Conservation (phyloP, 2,329 filamentous ascomycete species). For the Arthrobotrys musiformis region DNA sequence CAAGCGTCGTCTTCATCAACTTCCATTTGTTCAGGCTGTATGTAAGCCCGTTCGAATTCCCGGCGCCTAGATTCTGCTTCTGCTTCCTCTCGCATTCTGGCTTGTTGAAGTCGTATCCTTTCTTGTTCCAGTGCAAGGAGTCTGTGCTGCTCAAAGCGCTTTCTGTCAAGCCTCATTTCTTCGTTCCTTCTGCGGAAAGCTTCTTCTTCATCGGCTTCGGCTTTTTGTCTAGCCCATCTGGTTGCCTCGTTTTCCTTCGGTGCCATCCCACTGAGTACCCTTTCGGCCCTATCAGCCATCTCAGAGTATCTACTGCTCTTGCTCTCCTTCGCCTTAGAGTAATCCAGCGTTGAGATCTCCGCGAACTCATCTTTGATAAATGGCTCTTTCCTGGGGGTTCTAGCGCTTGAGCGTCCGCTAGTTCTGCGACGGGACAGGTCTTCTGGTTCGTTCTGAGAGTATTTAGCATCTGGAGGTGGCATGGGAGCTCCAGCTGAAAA, state of each 20-base stretch:
- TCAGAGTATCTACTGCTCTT: neutral
- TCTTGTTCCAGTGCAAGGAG: neutral
- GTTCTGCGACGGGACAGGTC: neutral
- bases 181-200: neutral
- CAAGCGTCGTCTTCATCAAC: neutral
- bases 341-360: conserved; percentile 2
- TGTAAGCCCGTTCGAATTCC: neutral
- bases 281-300: neutral
- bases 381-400: neutral
- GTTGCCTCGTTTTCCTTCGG: neutral
- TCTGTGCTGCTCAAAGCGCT: neutral
- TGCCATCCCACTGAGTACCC: neutral
- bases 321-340: neutral
- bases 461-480: neutral
- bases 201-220: neutral
- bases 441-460: neutral
- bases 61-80: neutral
- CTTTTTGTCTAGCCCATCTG: neutral
- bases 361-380: conserved; percentile 1
- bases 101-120: neutral
- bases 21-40: neutral
- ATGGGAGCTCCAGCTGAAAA: neutral
- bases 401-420: neutral
- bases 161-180: neutral
- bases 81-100: neutral